Evolutionary conservation across 1,284 basidiomycete genomes (phyloP).

Genomic region (Ustilago nuda): DNA sequence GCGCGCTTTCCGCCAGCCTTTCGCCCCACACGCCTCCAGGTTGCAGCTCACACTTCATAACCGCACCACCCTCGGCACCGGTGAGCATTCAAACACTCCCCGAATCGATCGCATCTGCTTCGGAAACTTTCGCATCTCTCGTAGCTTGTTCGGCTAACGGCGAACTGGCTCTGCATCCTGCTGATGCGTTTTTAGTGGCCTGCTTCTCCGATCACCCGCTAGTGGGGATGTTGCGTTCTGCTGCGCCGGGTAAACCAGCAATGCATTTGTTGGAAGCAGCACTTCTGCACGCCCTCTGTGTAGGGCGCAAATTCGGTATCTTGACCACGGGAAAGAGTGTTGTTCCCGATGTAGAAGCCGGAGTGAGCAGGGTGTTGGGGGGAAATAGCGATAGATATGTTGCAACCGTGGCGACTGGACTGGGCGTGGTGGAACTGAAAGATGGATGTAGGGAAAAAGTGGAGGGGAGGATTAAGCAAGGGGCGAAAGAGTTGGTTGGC

Average conservation of each 20-base stretch:
- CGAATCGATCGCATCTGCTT: slow-evolving; percentile 24
- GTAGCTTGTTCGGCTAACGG: background rate
- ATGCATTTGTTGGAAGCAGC: slow-evolving; percentile 57
- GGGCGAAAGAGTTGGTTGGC: slow-evolving; percentile 24
- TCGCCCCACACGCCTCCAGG: too few species aligned
- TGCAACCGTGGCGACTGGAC: slow-evolving; percentile 42
- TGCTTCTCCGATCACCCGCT: slow-evolving; percentile 62
- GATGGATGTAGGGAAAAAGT: slow-evolving; percentile 30
- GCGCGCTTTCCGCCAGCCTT: too few species aligned
- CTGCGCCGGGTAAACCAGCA: slow-evolving; percentile 18
- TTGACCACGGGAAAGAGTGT: slow-evolving; percentile 51
- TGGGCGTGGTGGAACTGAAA: slow-evolving; percentile 56
- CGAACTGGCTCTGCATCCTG: slow-evolving; percentile 11
- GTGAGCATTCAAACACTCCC: slow-evolving; percentile 27
- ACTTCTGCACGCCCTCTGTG: slow-evolving; percentile 30
- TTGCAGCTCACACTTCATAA: too few species aligned
- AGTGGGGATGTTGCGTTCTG: slow-evolving; percentile 38
- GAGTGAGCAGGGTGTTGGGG: slow-evolving; percentile 45
- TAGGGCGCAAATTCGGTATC: slow-evolving; percentile 40
- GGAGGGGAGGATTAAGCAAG: slow-evolving; percentile 27
- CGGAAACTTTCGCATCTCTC: slow-evolving; percentile 31
- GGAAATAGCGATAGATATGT: slow-evolving; percentile 49
- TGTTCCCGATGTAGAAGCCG: slow-evolving; percentile 51
- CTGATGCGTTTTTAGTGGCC: slow-evolving; percentile 45
- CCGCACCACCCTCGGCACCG: too few species aligned